Base-by-base conservation (phyloP, 352 stramenopile species). In the Thraustotheca clavata region DNA sequence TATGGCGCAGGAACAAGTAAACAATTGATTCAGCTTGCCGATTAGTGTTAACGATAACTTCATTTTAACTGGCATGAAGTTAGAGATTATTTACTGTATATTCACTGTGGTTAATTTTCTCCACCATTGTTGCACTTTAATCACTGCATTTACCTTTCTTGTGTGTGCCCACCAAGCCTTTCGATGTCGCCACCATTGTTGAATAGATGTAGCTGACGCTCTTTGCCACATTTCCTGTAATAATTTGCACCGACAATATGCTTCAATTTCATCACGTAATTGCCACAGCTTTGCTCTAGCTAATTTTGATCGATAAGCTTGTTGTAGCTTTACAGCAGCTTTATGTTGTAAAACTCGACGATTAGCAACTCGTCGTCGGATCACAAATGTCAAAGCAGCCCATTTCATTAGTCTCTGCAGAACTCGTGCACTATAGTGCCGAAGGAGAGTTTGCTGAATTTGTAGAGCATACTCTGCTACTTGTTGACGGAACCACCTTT, bases 151-250 rank as follows among this genome's bases (percentile, higher is more conserved):
- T n/a, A n/a, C n/a, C n/a, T n/a, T n/a, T n/a, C n/a, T n/a, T n/a
- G 43, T 18, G 43, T 18, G 43, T 9, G 8, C 11, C 43, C 43
- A 52, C 43, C 12, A 1, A 22, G 20, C 40, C 40, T 48, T 8
- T 41, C n/a, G 34, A 24, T 69, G 62, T 5, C 75, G 73, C 78
- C 81, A 91, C 69, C 76, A 86, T 5, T 49, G 71, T 67, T 89
- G 78, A 33, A 91, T 83, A 4, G 69, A 74, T 11, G 76, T 86
- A 24, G 82, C 82, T 59, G 87, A 89, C n/a, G 78, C 76, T 31
- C 87, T 85, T 39, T 75, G 61, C 82, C 82, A 91, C 82, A 91
- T 91, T 1, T 50, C 11, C 1, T 73, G 61, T 29, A 91, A 59
- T 22, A 86, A 72, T 22, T 75, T 67, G 16, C 76, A 70, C 0